These are phyloP conservation scores for Paspalum notatum DNA, from an alignment of 176 grass and related monocot genomes.

Conservation along the genomic window DNA sequence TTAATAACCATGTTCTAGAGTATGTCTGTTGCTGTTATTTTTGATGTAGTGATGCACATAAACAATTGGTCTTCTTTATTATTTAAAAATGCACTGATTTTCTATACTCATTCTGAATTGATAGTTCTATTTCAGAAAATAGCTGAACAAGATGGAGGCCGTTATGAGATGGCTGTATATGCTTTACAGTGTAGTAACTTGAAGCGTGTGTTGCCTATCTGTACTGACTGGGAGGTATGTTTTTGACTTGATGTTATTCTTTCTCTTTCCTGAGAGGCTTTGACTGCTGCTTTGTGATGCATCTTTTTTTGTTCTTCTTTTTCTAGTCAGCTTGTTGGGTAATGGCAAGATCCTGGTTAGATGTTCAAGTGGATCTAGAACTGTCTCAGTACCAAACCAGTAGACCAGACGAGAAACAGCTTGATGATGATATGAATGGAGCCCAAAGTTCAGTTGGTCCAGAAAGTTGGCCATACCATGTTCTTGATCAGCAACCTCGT, in stretches of 20 bases:
- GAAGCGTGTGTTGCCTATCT: constrained; percentile 79
- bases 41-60: constrained; percentile 4
- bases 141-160: constrained; percentile 91
- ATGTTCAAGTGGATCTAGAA: constrained; percentile 86
- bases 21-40: constrained; percentile 14
- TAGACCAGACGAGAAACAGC: constrained; percentile 67
- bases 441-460: constrained; percentile 56
- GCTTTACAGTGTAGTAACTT: constrained; percentile 90
- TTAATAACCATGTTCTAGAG: not conserved
- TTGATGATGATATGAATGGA: constrained; percentile 84
- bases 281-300: constrained; percentile 29
- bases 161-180: constrained; percentile 96
- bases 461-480: constrained; percentile 88
- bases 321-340: constrained; percentile 96
- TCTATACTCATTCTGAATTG: constrained; percentile 26
- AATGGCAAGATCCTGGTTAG: constrained; percentile 92
- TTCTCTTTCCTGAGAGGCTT: constrained; percentile 27
- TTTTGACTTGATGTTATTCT: constrained; percentile 30
- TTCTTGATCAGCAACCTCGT: constrained; percentile 90
- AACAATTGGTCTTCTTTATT: constrained; percentile 23
- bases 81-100: constrained; percentile 25
- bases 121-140: constrained; percentile 75
- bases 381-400: constrained; percentile 74
- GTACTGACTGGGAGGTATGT: constrained; percentile 95
- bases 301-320: constrained; percentile 31